phyloP scores from a whole-genome alignment of 257 asterid species.

The Cynanchum wilfordii region DNA sequence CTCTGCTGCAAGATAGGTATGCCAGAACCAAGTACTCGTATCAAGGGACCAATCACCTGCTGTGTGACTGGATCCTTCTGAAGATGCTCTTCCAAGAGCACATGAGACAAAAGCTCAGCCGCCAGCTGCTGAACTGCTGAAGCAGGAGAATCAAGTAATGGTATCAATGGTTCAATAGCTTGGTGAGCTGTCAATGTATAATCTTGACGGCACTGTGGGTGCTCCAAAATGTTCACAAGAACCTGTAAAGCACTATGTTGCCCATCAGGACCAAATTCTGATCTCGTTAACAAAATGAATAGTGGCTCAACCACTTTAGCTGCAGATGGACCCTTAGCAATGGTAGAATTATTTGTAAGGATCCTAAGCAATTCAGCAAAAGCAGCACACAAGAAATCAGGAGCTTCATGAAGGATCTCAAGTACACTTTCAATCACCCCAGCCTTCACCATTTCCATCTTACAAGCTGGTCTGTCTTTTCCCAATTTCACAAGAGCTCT shows the following conservation, averaged over 20 bases:
- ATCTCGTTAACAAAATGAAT: slow-evolving; percentile 59
- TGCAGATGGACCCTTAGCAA: slow-evolving; percentile 93
- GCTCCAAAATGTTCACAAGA: slow-evolving; percentile 92
- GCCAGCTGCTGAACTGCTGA: slow-evolving; percentile 95
- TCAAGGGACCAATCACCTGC: slow-evolving; percentile 83
- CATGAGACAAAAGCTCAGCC: slow-evolving; percentile 90
- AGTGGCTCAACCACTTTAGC: slow-evolving; percentile 97
- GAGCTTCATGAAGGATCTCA: slow-evolving; percentile 87
- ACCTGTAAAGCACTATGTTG: slow-evolving; percentile 89
- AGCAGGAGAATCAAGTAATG: slow-evolving; percentile 91
- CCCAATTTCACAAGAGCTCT: slow-evolving; percentile 94
- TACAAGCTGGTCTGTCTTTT: slow-evolving; percentile 91
- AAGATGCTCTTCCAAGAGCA: slow-evolving; percentile 86
- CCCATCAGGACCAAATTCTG: slow-evolving; percentile 88
- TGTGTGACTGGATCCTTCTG: slow-evolving; percentile 82
- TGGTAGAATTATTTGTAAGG: slow-evolving; percentile 90
- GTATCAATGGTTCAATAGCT: slow-evolving; percentile 81
- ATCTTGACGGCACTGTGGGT: slow-evolving; percentile 88
- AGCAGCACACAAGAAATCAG: slow-evolving; percentile 88
- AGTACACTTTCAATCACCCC: slow-evolving; percentile 77
- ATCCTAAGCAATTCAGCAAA: slow-evolving; percentile 90
- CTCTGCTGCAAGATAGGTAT: slow-evolving; percentile 86
- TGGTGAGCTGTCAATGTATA: slow-evolving; percentile 68
- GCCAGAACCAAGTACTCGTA: slow-evolving; percentile 84
- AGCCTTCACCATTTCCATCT: slow-evolving; percentile 98